Percentiles rank a stretch among this genome's conserved stretches.
These are phyloP conservation scores for Magnolia sinica DNA, from an alignment of 164 flowering plant species.

Conservation along the genomic window DNA sequence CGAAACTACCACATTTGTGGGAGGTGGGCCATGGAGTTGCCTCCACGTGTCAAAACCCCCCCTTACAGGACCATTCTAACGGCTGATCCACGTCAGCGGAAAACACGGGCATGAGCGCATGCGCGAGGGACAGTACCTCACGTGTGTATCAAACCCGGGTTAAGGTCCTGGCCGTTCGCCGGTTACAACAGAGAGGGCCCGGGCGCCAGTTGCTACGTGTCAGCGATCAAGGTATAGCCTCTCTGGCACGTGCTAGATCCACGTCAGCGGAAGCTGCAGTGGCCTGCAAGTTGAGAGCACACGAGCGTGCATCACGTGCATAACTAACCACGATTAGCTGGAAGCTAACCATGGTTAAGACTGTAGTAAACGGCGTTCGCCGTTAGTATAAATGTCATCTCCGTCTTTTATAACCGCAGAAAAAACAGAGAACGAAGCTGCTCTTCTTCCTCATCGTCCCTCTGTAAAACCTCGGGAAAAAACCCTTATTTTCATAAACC, in stretches of 20 bases:
- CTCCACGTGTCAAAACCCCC: too few species aligned
- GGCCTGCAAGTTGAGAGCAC: not conserved
- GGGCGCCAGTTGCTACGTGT: not conserved
- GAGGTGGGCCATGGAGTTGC: too few species aligned
- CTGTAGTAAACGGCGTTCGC: conserved; percentile 1
- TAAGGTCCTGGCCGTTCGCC: not conserved
- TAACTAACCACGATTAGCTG: not conserved
- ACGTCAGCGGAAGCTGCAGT: not conserved
- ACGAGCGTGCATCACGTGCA: not conserved
- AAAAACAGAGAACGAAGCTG: not conserved
- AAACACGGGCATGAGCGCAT: not conserved
- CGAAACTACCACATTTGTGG: too few species aligned
- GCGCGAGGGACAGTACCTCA: not conserved
- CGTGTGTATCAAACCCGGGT: not conserved
- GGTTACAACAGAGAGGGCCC: too few species aligned
- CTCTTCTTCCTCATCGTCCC: not conserved
- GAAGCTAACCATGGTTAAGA: not conserved
- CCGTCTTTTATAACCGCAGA: conserved; percentile 3
- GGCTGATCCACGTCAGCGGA: not conserved
- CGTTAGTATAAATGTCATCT: not conserved
- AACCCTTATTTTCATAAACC: not conserved
- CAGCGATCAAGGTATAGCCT: not conserved
- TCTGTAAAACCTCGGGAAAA: not conserved
- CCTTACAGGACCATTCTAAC: not conserved
- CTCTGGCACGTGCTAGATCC: not conserved